Evolutionary conservation across 2,329 filamentous ascomycete genomes (phyloP), one percentile per base, ranked within the genome.

Genomic region (Hymenoscyphus fraxineus): DNA sequence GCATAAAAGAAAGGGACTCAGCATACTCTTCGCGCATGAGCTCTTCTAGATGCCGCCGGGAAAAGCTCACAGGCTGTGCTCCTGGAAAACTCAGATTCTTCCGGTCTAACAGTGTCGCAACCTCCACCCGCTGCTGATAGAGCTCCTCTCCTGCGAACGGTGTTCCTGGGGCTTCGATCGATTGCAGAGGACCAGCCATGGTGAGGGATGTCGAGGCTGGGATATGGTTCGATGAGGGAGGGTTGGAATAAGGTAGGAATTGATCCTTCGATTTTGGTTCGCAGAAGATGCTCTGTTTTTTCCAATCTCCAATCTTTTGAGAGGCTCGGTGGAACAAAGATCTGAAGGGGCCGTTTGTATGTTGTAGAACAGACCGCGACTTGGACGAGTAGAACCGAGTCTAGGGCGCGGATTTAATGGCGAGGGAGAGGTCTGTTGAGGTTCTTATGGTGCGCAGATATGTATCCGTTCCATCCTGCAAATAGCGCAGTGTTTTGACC

Each of bases 61-160:
- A 83, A 76, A 99, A 99, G 74, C 92, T 96, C 69, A 99, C 93
- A 15, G 95, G 95, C 77, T 99, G 95, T 60, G 95, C 94, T 73
- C 88, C 95, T 0, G 95, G 93, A 71, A 99, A 99, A 68, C 79
- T 83, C 31, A 80, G 79, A 69, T 85, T 87, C 61, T 83, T 82
- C 71, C 93, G 85, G 19, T 84, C 83, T n/a, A 99, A 85, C 56
- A 97, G 83, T 6, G 82, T 75, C 32, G 91, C 90, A 65, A 97
- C 91, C 75, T 92, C 89, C 65, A 81, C 80, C 65, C 90, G 89
- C 77, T 96, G 86, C 19, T 79, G 73, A 58, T 80, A 75, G 58
- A 90, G 82, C 13, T 91, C 80, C 0, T 84, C 78, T n/a, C 81
- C 81, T 22, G 85, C 81, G 60, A 87, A 85, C 76, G 86, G 90